Conservation (phyloP, 768 basidiomycete species). For the Collybiopsis luxurians region DNA sequence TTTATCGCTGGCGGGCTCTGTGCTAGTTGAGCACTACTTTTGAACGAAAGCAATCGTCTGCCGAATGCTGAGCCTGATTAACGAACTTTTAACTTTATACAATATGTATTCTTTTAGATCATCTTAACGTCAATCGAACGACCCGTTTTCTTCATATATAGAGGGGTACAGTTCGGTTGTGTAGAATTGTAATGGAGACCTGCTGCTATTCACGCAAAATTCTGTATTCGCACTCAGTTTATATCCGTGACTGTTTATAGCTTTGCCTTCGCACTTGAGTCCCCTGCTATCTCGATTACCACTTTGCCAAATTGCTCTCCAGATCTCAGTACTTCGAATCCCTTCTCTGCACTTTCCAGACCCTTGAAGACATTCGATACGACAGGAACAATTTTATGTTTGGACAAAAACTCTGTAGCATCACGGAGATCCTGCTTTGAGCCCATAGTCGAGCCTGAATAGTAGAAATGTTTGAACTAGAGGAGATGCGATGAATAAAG, state of each 20-base stretch:
- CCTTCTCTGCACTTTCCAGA: slow-evolving; percentile 59
- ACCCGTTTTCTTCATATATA: too few species aligned
- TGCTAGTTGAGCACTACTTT: slow-evolving; percentile 8
- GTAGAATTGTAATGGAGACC: too few species aligned
- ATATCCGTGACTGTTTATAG: background rate
- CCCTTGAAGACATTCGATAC: slow-evolving; percentile 72
- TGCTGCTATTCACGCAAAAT: too few species aligned
- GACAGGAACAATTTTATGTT: slow-evolving; percentile 67
- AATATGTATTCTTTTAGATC: background rate
- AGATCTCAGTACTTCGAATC: slow-evolving; percentile 62
- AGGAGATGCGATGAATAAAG: background rate
- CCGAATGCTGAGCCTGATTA: too few species aligned
- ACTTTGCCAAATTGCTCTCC: slow-evolving; percentile 81
- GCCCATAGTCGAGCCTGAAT: slow-evolving; percentile 87
- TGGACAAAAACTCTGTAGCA: slow-evolving; percentile 65
- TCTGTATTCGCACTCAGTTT: too few species aligned
- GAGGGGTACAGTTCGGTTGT: too few species aligned
- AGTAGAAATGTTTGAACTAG: background rate
- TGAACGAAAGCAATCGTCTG: background rate
- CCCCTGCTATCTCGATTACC: slow-evolving; percentile 46
- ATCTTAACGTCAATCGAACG: too few species aligned
- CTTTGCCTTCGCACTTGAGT: slow-evolving; percentile 12
- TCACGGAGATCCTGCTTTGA: slow-evolving; percentile 70
- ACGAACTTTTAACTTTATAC: background rate
- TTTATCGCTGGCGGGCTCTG: slow-evolving; percentile 39